Evolutionary conservation across 345 rosid species (phyloP).

Genomic region (Cardiospermum halicacabum): DNA sequence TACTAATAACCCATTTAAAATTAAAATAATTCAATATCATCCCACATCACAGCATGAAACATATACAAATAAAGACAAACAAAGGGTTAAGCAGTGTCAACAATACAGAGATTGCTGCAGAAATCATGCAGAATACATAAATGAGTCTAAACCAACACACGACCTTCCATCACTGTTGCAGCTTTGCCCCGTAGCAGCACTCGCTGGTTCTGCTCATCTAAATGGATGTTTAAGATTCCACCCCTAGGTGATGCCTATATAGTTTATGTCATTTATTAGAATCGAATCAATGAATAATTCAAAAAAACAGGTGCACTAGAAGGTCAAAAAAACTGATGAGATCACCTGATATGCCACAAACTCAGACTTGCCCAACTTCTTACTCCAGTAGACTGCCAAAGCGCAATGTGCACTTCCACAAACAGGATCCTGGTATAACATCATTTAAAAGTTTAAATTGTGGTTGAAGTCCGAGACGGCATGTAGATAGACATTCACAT

Average conservation of each 20-base stretch:
- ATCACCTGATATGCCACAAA: conserved; percentile 55
- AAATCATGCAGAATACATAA: too few species aligned
- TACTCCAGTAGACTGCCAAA: conserved; percentile 64
- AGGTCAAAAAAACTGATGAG: conserved; percentile 3
- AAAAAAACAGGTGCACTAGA: neutral
- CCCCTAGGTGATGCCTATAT: conserved; percentile 62
- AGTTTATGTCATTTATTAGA: neutral
- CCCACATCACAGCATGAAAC: too few species aligned
- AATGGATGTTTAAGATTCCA: conserved; percentile 48
- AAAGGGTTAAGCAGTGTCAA: too few species aligned
- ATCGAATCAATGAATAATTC: neutral
- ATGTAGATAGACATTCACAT: too few species aligned
- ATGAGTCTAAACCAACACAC: conserved; percentile 42
- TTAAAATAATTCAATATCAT: too few species aligned
- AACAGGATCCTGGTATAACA: conserved; percentile 64
- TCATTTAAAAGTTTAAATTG: too few species aligned
- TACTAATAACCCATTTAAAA: too few species aligned
- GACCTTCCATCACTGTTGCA: conserved; percentile 61
- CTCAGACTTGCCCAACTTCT: conserved; percentile 57
- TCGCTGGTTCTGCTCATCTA: conserved; percentile 45
- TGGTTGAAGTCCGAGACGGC: too few species aligned
- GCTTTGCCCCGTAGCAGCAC: conserved; percentile 67
- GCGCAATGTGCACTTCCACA: conserved; percentile 80
- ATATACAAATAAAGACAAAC: too few species aligned
- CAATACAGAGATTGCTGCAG: too few species aligned